Percentiles rank a stretch among this genome's conserved stretches.
phyloP scores from a whole-genome alignment of 1,284 basidiomycete genomes.

The Mycosarcoma mackinlayi region DNA sequence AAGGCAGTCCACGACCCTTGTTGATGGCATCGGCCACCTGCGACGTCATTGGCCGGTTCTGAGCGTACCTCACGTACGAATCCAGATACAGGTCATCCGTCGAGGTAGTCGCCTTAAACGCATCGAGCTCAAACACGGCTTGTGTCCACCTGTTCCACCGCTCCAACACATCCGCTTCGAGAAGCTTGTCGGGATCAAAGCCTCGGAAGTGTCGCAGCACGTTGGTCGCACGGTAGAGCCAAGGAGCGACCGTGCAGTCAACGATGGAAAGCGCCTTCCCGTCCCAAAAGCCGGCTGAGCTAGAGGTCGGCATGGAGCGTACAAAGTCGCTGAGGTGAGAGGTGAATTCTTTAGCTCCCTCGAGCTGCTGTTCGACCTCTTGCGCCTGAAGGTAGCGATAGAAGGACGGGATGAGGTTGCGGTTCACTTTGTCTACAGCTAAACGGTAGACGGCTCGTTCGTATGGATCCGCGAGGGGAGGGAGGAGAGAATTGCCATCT shows the following conservation, averaged over 20 bases:
- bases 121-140: constrained; percentile 75
- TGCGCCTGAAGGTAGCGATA: constrained; percentile 83
- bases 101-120: constrained; percentile 78
- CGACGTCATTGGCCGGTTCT: constrained; percentile 57
- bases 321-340: constrained; percentile 74
- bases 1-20: constrained; percentile 46
- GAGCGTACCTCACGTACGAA: constrained; percentile 72
- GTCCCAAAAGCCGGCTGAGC: constrained; percentile 72
- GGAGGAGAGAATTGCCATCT: constrained; percentile 71
- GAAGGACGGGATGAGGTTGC: constrained; percentile 78
- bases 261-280: constrained; percentile 74
- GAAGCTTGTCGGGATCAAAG: constrained; percentile 71
- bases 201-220: constrained; percentile 79
- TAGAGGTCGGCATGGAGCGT: constrained; percentile 70
- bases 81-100: constrained; percentile 79
- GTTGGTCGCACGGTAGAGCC: constrained; percentile 77
- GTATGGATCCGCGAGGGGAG: constrained; percentile 75
- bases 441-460: constrained; percentile 77
- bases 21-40: constrained; percentile 62
- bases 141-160: constrained; percentile 74
- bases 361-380: constrained; percentile 73
- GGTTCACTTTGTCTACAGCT: constrained; percentile 77
- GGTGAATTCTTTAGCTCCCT: constrained; percentile 74
- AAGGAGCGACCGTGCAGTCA: constrained; percentile 81
- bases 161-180: constrained; percentile 71